These are phyloP conservation scores for Senna siamea DNA, from an alignment of 306 rosid species.

Conservation along the genomic window DNA sequence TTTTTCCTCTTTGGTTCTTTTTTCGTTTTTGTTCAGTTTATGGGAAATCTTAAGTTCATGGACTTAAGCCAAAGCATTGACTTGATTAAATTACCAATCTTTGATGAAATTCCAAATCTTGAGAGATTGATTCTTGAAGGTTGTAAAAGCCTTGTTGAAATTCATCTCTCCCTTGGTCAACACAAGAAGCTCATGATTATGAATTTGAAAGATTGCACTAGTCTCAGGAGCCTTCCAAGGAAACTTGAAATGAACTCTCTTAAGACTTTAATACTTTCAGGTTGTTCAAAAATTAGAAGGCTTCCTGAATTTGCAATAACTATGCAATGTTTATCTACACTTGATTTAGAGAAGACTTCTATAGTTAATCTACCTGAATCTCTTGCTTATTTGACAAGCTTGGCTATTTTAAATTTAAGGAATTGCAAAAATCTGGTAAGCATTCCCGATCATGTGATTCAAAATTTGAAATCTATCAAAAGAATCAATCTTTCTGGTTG, in stretches of 20 bases:
- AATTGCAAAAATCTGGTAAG: constrained; percentile 34
- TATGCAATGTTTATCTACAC: constrained; percentile 22
- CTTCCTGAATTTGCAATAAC: constrained; percentile 42
- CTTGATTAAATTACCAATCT: constrained; percentile 29
- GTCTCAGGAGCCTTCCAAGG: constrained; percentile 41
- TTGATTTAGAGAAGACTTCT: constrained; percentile 29
- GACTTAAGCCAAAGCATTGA: constrained; percentile 36
- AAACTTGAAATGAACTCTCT: constrained; percentile 43
- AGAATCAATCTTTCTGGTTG: constrained; percentile 42
- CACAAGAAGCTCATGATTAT: constrained; percentile 34
- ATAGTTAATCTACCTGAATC: too few species aligned
- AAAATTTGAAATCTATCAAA: constrained; percentile 37
- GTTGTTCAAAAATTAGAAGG: constrained; percentile 36
- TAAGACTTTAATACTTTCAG: constrained; percentile 35
- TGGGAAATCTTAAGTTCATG: constrained; percentile 34
- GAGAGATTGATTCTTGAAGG: constrained; percentile 44
- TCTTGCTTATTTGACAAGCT: too few species aligned
- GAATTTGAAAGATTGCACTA: constrained; percentile 47
- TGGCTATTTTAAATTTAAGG: too few species aligned
- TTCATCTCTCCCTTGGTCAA: constrained; percentile 37
- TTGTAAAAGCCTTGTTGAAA: constrained; percentile 36
- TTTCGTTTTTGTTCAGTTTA: constrained; percentile 23
- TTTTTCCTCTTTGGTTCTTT: background rate
- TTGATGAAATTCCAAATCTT: constrained; percentile 39
- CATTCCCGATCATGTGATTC: constrained; percentile 8